Evolutionary conservation across 805 yeast genomes (phyloP), one percentile per base, ranked within the genome.

Genomic region (Starmerella ratchasimensis): DNA sequence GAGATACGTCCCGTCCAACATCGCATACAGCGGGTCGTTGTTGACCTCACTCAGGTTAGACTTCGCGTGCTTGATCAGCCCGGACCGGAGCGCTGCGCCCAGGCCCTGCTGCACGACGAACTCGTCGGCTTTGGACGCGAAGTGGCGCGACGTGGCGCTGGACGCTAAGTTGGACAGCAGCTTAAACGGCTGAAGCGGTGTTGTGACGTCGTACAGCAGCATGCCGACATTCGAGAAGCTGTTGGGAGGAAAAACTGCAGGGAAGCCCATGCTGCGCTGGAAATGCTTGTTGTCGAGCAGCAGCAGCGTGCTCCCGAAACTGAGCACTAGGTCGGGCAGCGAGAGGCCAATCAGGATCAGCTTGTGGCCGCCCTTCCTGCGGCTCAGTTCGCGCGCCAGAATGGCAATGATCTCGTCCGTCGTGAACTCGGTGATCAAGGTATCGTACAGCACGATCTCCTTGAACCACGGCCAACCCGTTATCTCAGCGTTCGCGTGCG

Each of bases 401-500:
- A 90, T 94, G 37, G 97, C 96, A 36, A 84, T 82, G 29, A 84
- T 81, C 60, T 90, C 93, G 31, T 69, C 71, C 22, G 73, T 70
- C 22, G 84, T 61, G 24, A 83, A 76, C 42, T 81, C 78, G 43
- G 80, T 74, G 46, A 90, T 77, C 62, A 90, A 69, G 7, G 96
- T 90, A 52, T 90, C 98, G 56, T 68, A 90, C 31, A 90, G 69
- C 35, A 90, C 97, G 62, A 90, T 90, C 60, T 86, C 88, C 62
- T 90, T 90, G 40, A 83, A 76, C 88, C 95, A 88, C 27, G 98
- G 98, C 52, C 90, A 68, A 3, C 98, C 98, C n/a, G n/a, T n/a
- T n/a, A n/a, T n/a, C n/a, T n/a, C n/a, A n/a, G 98, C 98, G 56
- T 90, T 90, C 6, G 97, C 86, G 60, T 90, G 98, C 7, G 93